Evolutionary conservation across 129 eudicot species (phyloP).

Genomic region (Rutidosis leptorrhynchoides): DNA sequence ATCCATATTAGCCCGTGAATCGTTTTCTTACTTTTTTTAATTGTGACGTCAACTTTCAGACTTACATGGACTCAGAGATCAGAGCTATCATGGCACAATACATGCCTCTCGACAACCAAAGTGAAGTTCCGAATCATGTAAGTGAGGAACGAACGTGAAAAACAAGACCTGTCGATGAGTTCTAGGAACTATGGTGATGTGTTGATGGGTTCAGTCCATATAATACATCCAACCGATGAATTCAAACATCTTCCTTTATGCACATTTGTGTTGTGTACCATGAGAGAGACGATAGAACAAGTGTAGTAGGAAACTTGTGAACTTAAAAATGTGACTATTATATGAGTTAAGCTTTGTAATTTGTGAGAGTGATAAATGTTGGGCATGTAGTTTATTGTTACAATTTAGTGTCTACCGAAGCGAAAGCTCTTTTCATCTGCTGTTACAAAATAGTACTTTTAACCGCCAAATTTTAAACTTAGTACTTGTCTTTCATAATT

Average conservation of each 20-base stretch:
- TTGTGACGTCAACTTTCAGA: constrained; percentile 35
- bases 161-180: constrained; percentile 11
- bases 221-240: constrained; percentile 40
- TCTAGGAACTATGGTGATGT: constrained; percentile 34
- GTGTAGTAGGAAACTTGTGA: constrained; percentile 31
- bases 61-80: constrained; percentile 98
- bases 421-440: neutral
- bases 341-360: constrained; percentile 13
- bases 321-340: constrained; percentile 20
- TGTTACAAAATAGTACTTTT: neutral
- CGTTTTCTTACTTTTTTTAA: neutral
- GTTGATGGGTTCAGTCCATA: constrained; percentile 19
- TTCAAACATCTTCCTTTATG: constrained; percentile 28
- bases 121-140: constrained; percentile 68
- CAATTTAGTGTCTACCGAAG: neutral
- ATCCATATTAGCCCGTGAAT: neutral
- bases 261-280: constrained; percentile 33
- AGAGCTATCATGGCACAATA: constrained; percentile 93
- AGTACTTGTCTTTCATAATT: neutral
- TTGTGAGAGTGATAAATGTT: constrained; percentile 16
- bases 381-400: constrained; percentile 11
- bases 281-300: constrained; percentile 31
- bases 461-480: too few species aligned
- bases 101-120: constrained; percentile 93
- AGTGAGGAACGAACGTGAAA: constrained; percentile 58